Conservation (phyloP, 192 early-diverging fungal genomes). For the Diversispora epigaea region DNA sequence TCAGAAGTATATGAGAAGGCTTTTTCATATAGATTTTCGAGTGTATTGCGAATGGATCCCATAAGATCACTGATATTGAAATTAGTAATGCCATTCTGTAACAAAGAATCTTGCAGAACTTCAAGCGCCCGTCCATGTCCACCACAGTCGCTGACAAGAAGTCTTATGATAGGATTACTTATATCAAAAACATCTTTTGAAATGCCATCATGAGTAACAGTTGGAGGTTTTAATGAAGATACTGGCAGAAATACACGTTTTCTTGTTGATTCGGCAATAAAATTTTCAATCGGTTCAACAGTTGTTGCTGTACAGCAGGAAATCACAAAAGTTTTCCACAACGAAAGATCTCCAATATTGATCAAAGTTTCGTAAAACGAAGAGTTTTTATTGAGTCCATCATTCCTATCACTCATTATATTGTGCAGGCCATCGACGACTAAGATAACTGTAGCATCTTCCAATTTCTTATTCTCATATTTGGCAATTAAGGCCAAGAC, state of each 20-base stretch:
- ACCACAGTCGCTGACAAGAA: slow-evolving; percentile 42
- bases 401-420: slow-evolving; percentile 16
- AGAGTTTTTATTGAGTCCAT: slow-evolving; percentile 33
- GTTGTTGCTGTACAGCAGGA: slow-evolving; percentile 35
- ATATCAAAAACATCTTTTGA: slow-evolving; percentile 30
- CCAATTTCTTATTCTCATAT: slow-evolving; percentile 23
- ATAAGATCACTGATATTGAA: slow-evolving; percentile 32
- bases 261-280: slow-evolving; percentile 29
- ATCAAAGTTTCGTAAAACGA: slow-evolving; percentile 34
- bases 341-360: slow-evolving; percentile 35
- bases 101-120: slow-evolving; percentile 23
- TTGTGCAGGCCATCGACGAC: slow-evolving; percentile 39
- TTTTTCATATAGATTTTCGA: slow-evolving; percentile 30
- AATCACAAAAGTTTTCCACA: slow-evolving; percentile 29
- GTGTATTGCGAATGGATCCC: slow-evolving; percentile 19
- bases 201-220: slow-evolving; percentile 5
- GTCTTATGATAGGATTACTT: slow-evolving; percentile 32
- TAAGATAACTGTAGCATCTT: slow-evolving; percentile 35
- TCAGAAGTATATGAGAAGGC: not conserved
- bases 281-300: slow-evolving; percentile 30
- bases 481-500: slow-evolving; percentile 32
- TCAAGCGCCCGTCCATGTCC: slow-evolving; percentile 43
- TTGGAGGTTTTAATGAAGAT: slow-evolving; percentile 37
- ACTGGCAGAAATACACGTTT: slow-evolving; percentile 35
- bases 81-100: not conserved